These are phyloP conservation scores for Daldinia loculata DNA, from an alignment of 495 filamentous ascomycete species.

Conservation along the genomic window DNA sequence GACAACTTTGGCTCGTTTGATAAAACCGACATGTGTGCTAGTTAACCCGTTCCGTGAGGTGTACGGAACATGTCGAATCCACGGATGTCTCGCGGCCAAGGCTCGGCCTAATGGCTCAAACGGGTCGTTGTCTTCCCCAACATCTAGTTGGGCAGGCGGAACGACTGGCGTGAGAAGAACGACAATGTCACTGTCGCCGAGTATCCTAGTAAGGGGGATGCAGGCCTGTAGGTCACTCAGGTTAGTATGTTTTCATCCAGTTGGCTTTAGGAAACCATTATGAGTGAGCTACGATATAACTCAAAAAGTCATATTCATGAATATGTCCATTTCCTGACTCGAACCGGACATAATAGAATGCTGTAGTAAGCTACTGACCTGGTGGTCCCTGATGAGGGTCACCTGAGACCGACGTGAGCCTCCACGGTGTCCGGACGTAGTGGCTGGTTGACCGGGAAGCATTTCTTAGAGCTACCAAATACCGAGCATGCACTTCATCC, in stretches of 20 bases:
- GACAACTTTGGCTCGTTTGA: slow-evolving; percentile 62
- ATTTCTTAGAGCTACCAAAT: slow-evolving; percentile 43
- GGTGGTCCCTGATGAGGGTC: slow-evolving; percentile 40
- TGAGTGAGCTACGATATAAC: slow-evolving; percentile 14
- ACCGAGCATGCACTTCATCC: slow-evolving; percentile 36
- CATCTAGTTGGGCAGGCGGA: slow-evolving; percentile 52
- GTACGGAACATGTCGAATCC: slow-evolving; percentile 69
- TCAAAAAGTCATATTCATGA: background rate
- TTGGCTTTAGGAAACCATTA: background rate
- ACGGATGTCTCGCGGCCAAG: slow-evolving; percentile 61
- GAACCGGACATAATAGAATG: background rate
- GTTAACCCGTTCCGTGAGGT: slow-evolving; percentile 65
- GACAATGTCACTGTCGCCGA: slow-evolving; percentile 59
- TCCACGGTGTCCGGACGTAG: slow-evolving; percentile 42
- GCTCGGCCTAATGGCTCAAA: slow-evolving; percentile 68
- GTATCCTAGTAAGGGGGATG: slow-evolving; percentile 53
- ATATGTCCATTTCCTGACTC: background rate
- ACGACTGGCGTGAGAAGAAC: slow-evolving; percentile 69
- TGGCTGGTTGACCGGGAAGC: slow-evolving; percentile 38
- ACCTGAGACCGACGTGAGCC: slow-evolving; percentile 44
- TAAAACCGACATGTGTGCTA: slow-evolving; percentile 65
- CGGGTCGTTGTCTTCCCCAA: slow-evolving; percentile 55
- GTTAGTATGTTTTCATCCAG: slow-evolving; percentile 19
- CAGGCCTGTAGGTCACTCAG: slow-evolving; percentile 42
- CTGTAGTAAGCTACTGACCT: slow-evolving; percentile 30